Evolutionary conservation across 129 eudicot genomes (phyloP), one percentile per base, ranked within the genome.

Genomic region (Tagetes patula): DNA sequence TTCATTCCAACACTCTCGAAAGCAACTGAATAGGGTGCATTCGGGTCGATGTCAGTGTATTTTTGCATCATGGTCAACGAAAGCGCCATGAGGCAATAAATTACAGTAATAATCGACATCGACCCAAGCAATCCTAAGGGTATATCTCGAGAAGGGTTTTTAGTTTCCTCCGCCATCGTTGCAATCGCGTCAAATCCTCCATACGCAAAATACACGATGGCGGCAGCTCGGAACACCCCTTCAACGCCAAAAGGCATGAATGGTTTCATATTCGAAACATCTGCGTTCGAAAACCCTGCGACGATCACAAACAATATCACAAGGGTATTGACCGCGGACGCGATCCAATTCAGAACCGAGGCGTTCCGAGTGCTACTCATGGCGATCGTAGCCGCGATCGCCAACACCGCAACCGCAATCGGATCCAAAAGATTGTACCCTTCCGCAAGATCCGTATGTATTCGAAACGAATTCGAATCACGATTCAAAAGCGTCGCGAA

Each of bases 101-200:
- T 82, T 49, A 87, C 60, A 0, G 89, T 87, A 53, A 87, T 78
- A 1, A 87, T 78, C 7, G 94, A 82, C 94, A 87, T 87, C 14
- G 94, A 87, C 59, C 94, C 94, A 0, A 87, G 85, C 58, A 87
- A 74, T 11, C 94, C 94, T 13, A 87, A 3, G n/a, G 94, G 94
- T 78, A 87, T 87, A 54, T 87, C 94, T 69, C 79, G 75, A 10
- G 89, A 82, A 5, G 94, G 94, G 77, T 87, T 85, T 14, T 60
- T 85, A 2, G 94, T 87, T 75, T 87, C 94, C 61, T 87, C 94
- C 4, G 89, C 94, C 94, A 87, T 85, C 0, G 94, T 87, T 11
- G 89, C 94, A 3, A 87, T 87, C 11, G 79, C 41, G 72, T 87
- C 94, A n/a, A 87, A 87, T 8, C 94, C 89, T 38, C 94, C 94